phyloP scores from a whole-genome alignment of 208 protist genomes.

The Crithidia expoeki region DNA sequence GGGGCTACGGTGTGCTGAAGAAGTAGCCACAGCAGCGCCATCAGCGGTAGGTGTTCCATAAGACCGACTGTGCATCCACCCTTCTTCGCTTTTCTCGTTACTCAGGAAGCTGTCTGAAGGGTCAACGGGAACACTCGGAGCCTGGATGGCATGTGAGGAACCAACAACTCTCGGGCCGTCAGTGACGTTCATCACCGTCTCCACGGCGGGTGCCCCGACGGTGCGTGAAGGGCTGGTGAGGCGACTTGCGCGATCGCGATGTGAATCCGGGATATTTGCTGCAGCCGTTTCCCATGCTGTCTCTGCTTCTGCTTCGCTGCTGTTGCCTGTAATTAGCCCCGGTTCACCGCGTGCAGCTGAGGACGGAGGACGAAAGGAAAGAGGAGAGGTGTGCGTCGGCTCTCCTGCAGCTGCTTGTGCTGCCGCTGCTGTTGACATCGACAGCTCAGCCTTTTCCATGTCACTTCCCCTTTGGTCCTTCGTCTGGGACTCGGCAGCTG shows the following conservation, averaged over 20 bases:
- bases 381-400: too few species aligned
- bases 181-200: constrained; percentile 1
- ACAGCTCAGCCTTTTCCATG: too few species aligned
- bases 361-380: too few species aligned
- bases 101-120: too few species aligned
- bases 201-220: constrained; percentile 16
- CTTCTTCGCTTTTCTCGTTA: neutral
- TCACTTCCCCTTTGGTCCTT: neutral
- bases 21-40: neutral
- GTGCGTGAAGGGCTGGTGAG: constrained; percentile 3
- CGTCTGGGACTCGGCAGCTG: neutral
- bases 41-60: too few species aligned
- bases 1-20: neutral
- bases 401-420: too few species aligned
- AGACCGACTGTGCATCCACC: neutral
- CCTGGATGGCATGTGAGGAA: too few species aligned
- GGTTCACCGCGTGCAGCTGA: too few species aligned
- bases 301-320: neutral
- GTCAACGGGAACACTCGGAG: too few species aligned
- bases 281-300: neutral
- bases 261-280: neutral
- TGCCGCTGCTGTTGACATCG: neutral
- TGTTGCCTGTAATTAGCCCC: too few species aligned
- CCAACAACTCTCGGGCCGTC: too few species aligned
- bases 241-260: neutral